Evolutionary conservation across 192 early-diverging fungal species (phyloP).

Genomic region (Umbelopsis sp.): DNA sequence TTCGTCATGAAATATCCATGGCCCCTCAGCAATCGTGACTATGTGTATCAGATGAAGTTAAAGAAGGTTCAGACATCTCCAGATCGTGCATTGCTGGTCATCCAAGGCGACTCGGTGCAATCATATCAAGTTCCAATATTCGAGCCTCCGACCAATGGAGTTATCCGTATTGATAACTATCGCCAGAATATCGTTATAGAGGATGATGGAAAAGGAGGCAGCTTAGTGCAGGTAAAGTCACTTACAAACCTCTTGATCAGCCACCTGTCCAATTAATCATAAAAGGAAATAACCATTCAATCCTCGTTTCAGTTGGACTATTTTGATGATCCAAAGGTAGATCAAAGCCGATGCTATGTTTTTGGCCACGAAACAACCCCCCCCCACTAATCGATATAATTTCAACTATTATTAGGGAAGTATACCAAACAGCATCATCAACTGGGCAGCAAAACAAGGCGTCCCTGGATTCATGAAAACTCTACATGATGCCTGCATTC

Average conservation of each 20-base stretch:
- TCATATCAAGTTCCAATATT: not conserved
- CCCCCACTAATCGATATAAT: too few species aligned
- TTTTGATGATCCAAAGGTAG: conserved; percentile 58
- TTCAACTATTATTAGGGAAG: conserved; percentile 17
- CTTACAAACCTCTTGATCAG: not conserved
- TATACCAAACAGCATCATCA: conserved; percentile 36
- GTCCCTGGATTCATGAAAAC: conserved; percentile 29
- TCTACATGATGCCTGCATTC: conserved; percentile 23
- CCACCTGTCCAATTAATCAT: not conserved
- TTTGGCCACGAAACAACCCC: not conserved
- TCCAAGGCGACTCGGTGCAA: conserved; percentile 32
- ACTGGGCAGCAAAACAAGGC: conserved; percentile 39
- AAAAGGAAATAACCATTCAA: conserved; percentile 5
- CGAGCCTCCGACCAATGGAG: conserved; percentile 33
- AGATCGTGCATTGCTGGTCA: conserved; percentile 20
- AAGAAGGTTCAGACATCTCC: not conserved
- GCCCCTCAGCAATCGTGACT: conserved; percentile 50
- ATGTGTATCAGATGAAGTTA: conserved; percentile 44
- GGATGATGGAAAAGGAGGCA: conserved; percentile 46
- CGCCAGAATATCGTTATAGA: conserved; percentile 50
- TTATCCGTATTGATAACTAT: conserved; percentile 51
- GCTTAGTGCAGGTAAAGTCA: conserved; percentile 29
- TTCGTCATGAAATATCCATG: conserved; percentile 44
- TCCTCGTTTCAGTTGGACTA: conserved; percentile 38
- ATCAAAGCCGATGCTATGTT: too few species aligned